Base-by-base conservation (phyloP, 441 rosid species). In the Bocquillonia castaneifolia region DNA sequence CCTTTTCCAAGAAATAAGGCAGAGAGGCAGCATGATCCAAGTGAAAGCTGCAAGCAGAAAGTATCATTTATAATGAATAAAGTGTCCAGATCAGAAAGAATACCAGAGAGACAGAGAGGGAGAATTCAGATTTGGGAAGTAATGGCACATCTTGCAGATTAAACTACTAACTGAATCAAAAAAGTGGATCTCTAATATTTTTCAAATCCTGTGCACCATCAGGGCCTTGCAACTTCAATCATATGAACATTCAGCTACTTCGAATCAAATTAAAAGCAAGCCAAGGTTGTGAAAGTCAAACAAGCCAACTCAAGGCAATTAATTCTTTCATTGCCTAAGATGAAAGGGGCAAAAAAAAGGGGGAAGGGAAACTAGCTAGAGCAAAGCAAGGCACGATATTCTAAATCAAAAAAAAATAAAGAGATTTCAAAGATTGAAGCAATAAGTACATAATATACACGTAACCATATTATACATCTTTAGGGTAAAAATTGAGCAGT, bases 21-120 rank as follows among this genome's bases (percentile, higher is more conserved):
- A 92, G 70, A 44, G 96, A 90, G 34, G 96, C 96, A 69, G 95
- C 98, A 82, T 92, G 98, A 83, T 90, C 98, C 88, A 92, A 82
- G 82, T 92, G 98, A 88, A 92, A 92, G 80, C 98, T 92, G 86
- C 86, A 85, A 64, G 52, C 3, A 60, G 40, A 74, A 67, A 66
- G 12, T 60, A 79, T 64, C 25, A 59, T 26, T 25, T 8, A 13
- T 28, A 37, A 53, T 45, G 20, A 69, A 51, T 10, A 51, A 7
- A 58, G 12, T n/a, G 45, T 25, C 39, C 58, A 42, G 23, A 10
- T 25, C 1, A n/a, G 26, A 32, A 15, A 26, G 12, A 3, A 20
- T 2, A 22, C 18, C 14, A 29, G 2, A 58, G 45, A 45, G 26
- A 39, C 6, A 66, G 37, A 40, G 20, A 7, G 1, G 8, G 44